Conservation (phyloP, 1,284 basidiomycete genomes). For the Puccinia coronata region DNA sequence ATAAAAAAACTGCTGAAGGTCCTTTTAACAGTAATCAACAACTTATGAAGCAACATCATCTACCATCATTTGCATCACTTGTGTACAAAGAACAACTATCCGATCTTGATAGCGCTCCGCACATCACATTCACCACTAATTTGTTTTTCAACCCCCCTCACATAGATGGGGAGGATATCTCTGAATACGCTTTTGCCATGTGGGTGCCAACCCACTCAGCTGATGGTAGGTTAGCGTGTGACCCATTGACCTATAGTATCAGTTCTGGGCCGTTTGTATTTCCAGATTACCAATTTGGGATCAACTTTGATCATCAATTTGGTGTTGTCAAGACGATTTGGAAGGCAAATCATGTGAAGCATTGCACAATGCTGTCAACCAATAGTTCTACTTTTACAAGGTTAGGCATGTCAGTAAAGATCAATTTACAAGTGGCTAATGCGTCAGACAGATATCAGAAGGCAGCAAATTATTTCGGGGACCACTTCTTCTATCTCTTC, state of each 20-base stretch:
- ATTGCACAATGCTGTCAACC: neutral
- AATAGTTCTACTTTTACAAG: neutral
- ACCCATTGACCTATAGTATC: no score
- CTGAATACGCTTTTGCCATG: no score
- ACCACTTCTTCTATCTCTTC: constrained; percentile 2
- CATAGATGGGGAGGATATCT: no score
- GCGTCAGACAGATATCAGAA: neutral
- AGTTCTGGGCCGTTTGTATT: no score
- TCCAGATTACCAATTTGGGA: no score
- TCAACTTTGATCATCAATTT: no score
- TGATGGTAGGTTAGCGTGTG: no score
- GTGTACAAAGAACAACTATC: neutral
- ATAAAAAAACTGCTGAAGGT: neutral
- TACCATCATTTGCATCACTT: neutral
- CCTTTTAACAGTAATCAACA: neutral
- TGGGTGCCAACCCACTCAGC: no score
- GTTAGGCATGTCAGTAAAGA: neutral
- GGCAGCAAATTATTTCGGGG: neutral
- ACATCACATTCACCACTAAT: constrained; percentile 13
- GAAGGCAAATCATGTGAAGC: no score
- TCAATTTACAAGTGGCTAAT: neutral
- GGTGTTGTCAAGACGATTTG: no score
- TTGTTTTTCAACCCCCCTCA: no score
- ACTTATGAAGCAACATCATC: neutral
- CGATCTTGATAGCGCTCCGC: neutral